phyloP scores from a whole-genome alignment of 495 filamentous ascomycete species.

The Corynascus novoguineensis region DNA sequence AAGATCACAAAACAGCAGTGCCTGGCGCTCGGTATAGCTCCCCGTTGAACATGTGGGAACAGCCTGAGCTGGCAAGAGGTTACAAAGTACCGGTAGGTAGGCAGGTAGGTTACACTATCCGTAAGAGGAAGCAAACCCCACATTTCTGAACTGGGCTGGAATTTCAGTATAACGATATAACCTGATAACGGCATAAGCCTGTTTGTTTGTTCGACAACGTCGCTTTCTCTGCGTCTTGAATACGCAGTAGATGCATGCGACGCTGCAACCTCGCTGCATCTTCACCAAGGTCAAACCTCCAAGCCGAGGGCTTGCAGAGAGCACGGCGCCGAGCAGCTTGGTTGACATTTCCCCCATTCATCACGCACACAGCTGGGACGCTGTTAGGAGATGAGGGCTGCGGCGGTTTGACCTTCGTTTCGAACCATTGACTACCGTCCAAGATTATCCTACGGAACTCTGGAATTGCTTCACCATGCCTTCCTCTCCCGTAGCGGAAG shows the following conservation, averaged over 20 bases:
- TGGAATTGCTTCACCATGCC: slow-evolving; percentile 12
- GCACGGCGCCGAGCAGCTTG: neutral
- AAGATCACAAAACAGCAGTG: neutral
- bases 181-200: neutral
- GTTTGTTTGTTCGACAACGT: neutral
- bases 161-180: neutral
- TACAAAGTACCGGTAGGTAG: no score
- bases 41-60: no score
- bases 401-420: neutral
- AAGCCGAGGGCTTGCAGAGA: no score
- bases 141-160: no score
- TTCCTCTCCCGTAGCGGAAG: neutral
- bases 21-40: neutral
- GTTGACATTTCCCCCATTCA: neutral
- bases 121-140: no score
- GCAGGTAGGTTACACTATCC: no score
- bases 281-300: neutral
- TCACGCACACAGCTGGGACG: neutral
- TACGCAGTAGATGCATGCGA: neutral
- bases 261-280: neutral
- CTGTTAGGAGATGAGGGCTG: neutral
- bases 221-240: neutral
- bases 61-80: no score
- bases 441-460: neutral
- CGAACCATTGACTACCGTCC: neutral